These are phyloP conservation scores for Cyclostephanos tholiformis DNA, from an alignment of 108 stramenopile genomes.

Conservation along the genomic window DNA sequence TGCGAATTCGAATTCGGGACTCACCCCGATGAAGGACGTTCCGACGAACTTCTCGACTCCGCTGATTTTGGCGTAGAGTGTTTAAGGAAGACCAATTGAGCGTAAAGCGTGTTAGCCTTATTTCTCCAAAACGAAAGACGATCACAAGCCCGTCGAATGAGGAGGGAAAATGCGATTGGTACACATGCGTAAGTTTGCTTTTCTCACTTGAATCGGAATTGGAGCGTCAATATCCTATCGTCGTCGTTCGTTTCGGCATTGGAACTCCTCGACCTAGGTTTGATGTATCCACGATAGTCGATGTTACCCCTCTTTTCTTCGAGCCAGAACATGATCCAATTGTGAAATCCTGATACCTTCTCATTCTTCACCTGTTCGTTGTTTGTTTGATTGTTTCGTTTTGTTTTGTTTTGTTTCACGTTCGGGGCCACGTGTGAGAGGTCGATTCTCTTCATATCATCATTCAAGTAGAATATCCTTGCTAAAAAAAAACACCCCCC, in stretches of 20 bases:
- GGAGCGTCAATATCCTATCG: slow-evolving; percentile 82
- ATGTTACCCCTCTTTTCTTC: slow-evolving; percentile 83
- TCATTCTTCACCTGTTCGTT: slow-evolving; percentile 52
- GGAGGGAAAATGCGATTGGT: too few species aligned
- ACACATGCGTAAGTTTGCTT: too few species aligned
- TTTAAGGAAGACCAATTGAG: too few species aligned
- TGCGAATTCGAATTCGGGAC: slow-evolving; percentile 93
- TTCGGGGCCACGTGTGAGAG: too few species aligned
- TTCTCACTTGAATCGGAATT: slow-evolving; percentile 81
- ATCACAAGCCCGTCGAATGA: too few species aligned
- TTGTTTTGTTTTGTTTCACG: too few species aligned
- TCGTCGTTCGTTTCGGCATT: slow-evolving; percentile 65
- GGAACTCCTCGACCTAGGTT: slow-evolving; percentile 59
- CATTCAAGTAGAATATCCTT: too few species aligned
- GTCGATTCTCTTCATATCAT: too few species aligned
- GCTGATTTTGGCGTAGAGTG: too few species aligned
- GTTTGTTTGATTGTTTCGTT: too few species aligned
- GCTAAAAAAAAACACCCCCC: too few species aligned
- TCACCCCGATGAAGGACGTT: slow-evolving; percentile 74
- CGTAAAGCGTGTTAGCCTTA: neutral
- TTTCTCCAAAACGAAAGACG: too few species aligned
- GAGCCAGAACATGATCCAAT: slow-evolving; percentile 91
- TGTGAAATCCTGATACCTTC: slow-evolving; percentile 85
- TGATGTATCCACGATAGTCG: slow-evolving; percentile 89
- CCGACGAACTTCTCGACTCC: slow-evolving; percentile 87